phyloP scores from a whole-genome alignment of 306 rosid species.

The Oxytropis ochrocephala region DNA sequence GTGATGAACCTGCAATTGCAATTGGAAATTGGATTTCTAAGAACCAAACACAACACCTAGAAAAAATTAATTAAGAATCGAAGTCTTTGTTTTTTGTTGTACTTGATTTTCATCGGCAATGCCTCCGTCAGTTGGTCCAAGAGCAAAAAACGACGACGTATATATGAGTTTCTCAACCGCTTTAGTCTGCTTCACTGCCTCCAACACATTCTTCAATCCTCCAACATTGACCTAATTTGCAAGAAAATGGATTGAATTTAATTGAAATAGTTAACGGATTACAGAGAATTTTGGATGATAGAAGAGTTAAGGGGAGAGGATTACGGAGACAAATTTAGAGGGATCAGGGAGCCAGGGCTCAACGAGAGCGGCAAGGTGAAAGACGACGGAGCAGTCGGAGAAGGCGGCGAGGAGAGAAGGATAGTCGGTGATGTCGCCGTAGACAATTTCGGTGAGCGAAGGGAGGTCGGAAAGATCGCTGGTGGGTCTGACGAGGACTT shows the following conservation, averaged over 20 bases:
- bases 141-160: slow-evolving; percentile 83
- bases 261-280: background rate
- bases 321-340: slow-evolving; percentile 60
- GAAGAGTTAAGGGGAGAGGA: background rate
- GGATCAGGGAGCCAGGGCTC: slow-evolving; percentile 98
- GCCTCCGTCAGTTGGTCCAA: slow-evolving; percentile 68
- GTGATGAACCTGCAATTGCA: slow-evolving; percentile 49
- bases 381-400: slow-evolving; percentile 64
- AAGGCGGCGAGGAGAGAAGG: slow-evolving; percentile 66
- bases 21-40: background rate
- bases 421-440: slow-evolving; percentile 74
- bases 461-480: slow-evolving; percentile 76
- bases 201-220: slow-evolving; percentile 68
- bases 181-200: slow-evolving; percentile 59
- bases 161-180: slow-evolving; percentile 65
- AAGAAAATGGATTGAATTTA: background rate
- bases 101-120: slow-evolving; percentile 76
- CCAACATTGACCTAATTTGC: slow-evolving; percentile 62
- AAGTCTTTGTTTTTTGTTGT: background rate
- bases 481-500: slow-evolving; percentile 70
- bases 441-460: slow-evolving; percentile 46
- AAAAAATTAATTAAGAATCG: background rate
- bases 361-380: slow-evolving; percentile 86
- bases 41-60: background rate
- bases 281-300: background rate